These are phyloP conservation scores for Paraphoma chrysanthemicola DNA, from an alignment of 2,329 filamentous ascomycete genomes.

Conservation along the genomic window DNA sequence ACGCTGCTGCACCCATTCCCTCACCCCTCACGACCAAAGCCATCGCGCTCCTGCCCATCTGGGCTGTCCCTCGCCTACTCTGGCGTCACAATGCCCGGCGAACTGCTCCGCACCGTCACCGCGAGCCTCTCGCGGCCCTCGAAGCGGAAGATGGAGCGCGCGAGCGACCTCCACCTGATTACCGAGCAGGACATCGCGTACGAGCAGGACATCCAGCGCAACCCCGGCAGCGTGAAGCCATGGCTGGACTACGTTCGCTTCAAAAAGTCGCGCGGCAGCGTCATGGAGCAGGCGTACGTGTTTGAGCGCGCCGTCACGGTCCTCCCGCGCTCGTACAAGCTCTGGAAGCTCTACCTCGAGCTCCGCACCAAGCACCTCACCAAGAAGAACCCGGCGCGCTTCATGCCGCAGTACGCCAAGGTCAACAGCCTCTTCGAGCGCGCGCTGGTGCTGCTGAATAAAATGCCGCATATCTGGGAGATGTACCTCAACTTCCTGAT, in stretches of 20 bases:
- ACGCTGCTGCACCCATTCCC: slow-evolving; percentile 29
- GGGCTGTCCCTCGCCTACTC: slow-evolving; percentile 38
- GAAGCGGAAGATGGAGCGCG: slow-evolving; percentile 46
- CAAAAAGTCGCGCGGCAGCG: slow-evolving; percentile 84
- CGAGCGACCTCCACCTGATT: slow-evolving; percentile 57
- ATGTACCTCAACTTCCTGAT: slow-evolving; percentile 93
- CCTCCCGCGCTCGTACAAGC: slow-evolving; percentile 92
- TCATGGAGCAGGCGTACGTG: slow-evolving; percentile 84
- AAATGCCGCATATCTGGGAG: slow-evolving; percentile 99
- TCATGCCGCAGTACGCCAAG: slow-evolving; percentile 83
- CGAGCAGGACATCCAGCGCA: slow-evolving; percentile 92
- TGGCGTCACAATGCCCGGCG: slow-evolving; percentile 52
- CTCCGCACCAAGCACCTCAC: slow-evolving; percentile 83
- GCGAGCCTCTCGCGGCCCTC: slow-evolving; percentile 42
- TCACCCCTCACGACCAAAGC: slow-evolving; percentile 26
- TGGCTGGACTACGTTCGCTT: slow-evolving; percentile 95
- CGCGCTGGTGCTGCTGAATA: slow-evolving; percentile 91
- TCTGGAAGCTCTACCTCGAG: slow-evolving; percentile 96
- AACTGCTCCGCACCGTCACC: slow-evolving; percentile 49
- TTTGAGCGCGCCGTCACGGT: slow-evolving; percentile 91
- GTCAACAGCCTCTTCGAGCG: slow-evolving; percentile 95
- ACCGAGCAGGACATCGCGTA: slow-evolving; percentile 91
- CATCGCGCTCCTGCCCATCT: slow-evolving; percentile 34
- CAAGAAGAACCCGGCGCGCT: slow-evolving; percentile 81
- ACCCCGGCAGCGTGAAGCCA: slow-evolving; percentile 84